Conservation (phyloP, 805 yeast genomes). For the Kregervanrija pseudodelftensis region DNA sequence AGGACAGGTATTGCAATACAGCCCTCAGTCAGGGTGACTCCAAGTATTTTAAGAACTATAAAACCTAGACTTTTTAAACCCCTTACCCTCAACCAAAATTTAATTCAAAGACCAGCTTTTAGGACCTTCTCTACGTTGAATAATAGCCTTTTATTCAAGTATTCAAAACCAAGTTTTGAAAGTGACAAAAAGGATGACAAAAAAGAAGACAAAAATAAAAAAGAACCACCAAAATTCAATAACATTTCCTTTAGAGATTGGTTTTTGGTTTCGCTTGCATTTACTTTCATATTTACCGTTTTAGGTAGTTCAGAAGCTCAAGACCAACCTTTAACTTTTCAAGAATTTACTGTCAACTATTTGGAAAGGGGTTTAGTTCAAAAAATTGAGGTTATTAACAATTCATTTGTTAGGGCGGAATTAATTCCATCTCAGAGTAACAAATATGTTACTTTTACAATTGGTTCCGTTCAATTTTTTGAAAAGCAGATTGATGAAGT, state of each 20-base stretch:
- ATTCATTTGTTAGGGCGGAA: conserved; percentile 64
- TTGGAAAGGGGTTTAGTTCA: conserved; percentile 74
- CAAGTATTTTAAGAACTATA: no score
- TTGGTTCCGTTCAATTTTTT: conserved; percentile 85
- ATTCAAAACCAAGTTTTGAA: conserved; percentile 6
- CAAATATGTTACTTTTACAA: conserved; percentile 47
- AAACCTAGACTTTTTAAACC: no score
- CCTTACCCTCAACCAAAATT: no score
- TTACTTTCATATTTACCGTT: conserved; percentile 16
- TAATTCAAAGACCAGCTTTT: no score
- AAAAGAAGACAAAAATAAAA: conserved; percentile 5
- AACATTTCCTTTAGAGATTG: conserved; percentile 18
- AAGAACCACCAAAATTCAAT: conserved; percentile 8
- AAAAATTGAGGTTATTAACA: conserved; percentile 69
- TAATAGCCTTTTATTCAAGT: conserved; percentile 10
- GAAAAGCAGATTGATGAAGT: conserved; percentile 73
- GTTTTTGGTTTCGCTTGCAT: conserved; percentile 21
- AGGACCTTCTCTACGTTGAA: conserved; percentile 12
- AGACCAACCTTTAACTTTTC: conserved; percentile 64
- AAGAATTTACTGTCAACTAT: conserved; percentile 73
- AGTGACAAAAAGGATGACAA: neutral
- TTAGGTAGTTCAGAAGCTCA: conserved; percentile 11
- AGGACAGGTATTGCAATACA: no score
- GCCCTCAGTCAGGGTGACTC: no score
- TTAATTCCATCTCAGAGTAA: conserved; percentile 25